These are phyloP conservation scores for Bathelium albidoporum DNA, from an alignment of 495 filamentous ascomycete species.

Conservation along the genomic window DNA sequence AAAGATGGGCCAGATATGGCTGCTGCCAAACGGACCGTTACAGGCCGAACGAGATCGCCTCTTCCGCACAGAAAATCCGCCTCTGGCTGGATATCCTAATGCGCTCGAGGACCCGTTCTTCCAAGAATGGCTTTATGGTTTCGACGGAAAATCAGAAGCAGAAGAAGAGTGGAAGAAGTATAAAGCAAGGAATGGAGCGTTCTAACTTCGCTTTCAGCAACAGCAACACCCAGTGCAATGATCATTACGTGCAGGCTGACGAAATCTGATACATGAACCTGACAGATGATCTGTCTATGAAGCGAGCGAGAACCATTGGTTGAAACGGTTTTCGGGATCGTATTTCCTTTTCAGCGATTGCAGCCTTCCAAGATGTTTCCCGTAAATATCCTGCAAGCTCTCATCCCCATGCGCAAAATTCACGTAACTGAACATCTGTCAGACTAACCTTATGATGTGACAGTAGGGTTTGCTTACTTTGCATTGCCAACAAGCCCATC, in stretches of 20 bases:
- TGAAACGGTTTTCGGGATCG: constrained; percentile 15
- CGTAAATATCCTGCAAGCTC: constrained; percentile 11
- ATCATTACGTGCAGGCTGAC: too few species aligned
- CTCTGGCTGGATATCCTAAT: background rate
- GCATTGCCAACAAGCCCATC: background rate
- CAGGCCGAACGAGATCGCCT: background rate
- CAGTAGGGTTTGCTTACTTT: constrained; percentile 10
- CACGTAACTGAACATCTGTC: constrained; percentile 11
- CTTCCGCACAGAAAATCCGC: background rate
- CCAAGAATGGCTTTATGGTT: background rate
- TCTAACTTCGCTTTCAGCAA: too few species aligned
- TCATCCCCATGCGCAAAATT: constrained; percentile 20
- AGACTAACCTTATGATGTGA: constrained; percentile 1
- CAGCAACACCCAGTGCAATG: too few species aligned
- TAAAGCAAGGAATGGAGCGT: too few species aligned
- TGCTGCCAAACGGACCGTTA: background rate
- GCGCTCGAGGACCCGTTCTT: background rate
- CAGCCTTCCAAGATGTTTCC: constrained; percentile 8
- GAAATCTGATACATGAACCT: too few species aligned
- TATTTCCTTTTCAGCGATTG: constrained; percentile 11
- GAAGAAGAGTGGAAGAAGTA: background rate
- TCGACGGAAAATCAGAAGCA: background rate
- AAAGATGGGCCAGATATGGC: background rate
- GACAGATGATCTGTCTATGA: background rate
- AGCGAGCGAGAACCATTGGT: background rate